These are phyloP conservation scores for Ogataea nonfermentans DNA, from an alignment of 805 yeast genomes.

Conservation along the genomic window DNA sequence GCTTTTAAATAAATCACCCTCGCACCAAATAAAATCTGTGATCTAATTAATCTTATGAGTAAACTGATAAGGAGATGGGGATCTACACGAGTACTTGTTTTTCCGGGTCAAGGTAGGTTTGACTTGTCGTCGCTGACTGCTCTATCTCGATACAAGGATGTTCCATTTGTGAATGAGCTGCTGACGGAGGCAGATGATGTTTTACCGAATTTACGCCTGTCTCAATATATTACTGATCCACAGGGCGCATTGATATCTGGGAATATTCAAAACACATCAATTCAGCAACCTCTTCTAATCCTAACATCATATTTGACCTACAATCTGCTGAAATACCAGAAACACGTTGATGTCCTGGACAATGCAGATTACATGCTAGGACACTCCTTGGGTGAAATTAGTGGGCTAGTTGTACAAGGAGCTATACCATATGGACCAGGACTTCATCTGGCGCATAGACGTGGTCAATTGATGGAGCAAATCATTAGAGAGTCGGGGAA, in stretches of 20 bases:
- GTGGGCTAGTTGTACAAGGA: conserved; percentile 30
- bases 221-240: conserved; percentile 20
- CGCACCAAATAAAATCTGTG: neutral
- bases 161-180: conserved; percentile 12
- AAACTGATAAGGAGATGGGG: conserved; percentile 1
- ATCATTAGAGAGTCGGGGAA: conserved; percentile 21
- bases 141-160: conserved; percentile 11
- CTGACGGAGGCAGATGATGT: conserved; percentile 22
- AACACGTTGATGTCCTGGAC: conserved; percentile 24
- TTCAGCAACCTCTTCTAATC: conserved; percentile 35
- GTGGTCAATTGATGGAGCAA: conserved; percentile 36
- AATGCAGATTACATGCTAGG: conserved; percentile 30
- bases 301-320: conserved; percentile 27
- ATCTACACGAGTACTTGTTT: conserved; percentile 19
- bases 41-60: conserved; percentile 2
- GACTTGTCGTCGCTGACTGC: conserved; percentile 12
- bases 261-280: conserved; percentile 25
- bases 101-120: conserved; percentile 35
- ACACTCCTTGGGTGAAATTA: conserved; percentile 38
- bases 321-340: conserved; percentile 15
- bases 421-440: conserved; percentile 27
- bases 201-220: conserved; percentile 21
- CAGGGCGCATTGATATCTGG: neutral
- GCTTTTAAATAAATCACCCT: conserved; percentile 12
- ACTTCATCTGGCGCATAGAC: conserved; percentile 23